Base-by-base conservation (phyloP, 1,284 basidiomycete genomes). In the Inonotus obliquus region DNA sequence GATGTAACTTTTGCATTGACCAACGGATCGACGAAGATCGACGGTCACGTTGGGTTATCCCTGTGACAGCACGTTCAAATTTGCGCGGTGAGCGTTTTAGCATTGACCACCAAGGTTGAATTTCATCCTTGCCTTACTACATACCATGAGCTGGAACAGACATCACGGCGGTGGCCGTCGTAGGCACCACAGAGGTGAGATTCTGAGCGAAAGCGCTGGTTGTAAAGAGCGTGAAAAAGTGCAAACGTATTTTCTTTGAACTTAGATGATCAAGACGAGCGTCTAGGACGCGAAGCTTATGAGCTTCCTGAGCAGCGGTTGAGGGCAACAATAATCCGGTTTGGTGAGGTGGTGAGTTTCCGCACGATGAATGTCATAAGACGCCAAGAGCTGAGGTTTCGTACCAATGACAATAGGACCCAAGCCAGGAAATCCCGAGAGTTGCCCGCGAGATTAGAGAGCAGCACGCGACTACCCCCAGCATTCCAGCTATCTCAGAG, bases 301-400 rank as follows among this genome's bases (percentile, higher is more conserved):
- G 92, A 93, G 67, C 84, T 86, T 14, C 88, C 89, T 19, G 88
- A 90, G 65, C 82, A 89, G 61, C 86, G 83, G 68, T 75, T 92
- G 62, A 87, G 82, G 73, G 82, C 78, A 65, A 79, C 82, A 64
- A 86, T 94, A 65, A 77, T 92, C 68, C 87, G 85, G 69, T 78
- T 91, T 61, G 91, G 91, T 54, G 91, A 95, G 77, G 91, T 92
- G 74, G 92, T 93, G 71, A 77, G 90, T 78, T n/a, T 39, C 35
- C 45, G 25, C 1, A 21, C 29, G 21, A 14, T 13, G 27, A 27
- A 13, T 35, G 51, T n/a, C 25, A 10, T 23, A 23, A 27, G 32
- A 52, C 21, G 10, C 47, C 1, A 10, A 39, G 38, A 14, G 14
- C 54, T 59, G 17, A 44, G 48, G 53, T 57, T 56, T 38, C 35